Percentiles rank a stretch among this genome's conserved stretches.
phyloP scores from a whole-genome alignment of 306 rosid species.

The Hippophae tibetana region DNA sequence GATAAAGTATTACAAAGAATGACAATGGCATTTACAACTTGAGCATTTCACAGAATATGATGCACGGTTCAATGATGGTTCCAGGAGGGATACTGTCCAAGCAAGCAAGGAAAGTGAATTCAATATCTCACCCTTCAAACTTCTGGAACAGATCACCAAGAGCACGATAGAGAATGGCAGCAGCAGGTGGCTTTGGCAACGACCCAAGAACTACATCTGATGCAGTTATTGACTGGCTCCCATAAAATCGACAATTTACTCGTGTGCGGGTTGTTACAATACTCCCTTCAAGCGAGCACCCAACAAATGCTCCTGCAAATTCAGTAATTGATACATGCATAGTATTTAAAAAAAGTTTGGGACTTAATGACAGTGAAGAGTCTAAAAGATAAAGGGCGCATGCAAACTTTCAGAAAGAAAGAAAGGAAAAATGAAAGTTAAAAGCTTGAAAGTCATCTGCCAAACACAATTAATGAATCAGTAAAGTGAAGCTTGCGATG shows the following conservation, averaged over 20 bases:
- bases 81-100: conserved; percentile 3
- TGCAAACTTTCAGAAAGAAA: too few species aligned
- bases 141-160: conserved; percentile 63
- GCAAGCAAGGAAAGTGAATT: conserved; percentile 5
- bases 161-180: conserved; percentile 62
- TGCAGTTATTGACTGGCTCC: conserved; percentile 66
- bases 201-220: conserved; percentile 74
- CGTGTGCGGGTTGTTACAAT: conserved; percentile 52
- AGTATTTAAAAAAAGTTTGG: background rate
- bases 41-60: too few species aligned
- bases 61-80: background rate
- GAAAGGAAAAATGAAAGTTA: too few species aligned
- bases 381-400: too few species aligned
- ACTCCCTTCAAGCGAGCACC: conserved; percentile 91
- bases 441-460: too few species aligned
- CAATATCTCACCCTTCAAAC: conserved; percentile 21
- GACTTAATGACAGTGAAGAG: too few species aligned
- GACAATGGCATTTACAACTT: too few species aligned
- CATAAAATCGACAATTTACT: conserved; percentile 74
- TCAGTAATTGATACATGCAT: conserved; percentile 7
- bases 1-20: too few species aligned
- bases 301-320: conserved; percentile 85
- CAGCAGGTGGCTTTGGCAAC: conserved; percentile 90
- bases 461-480: too few species aligned
- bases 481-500: too few species aligned